Percentiles rank a stretch among this genome's conserved stretches.
These are phyloP conservation scores for Lenwebbia sp. DNA, from an alignment of 345 rosid genomes.

Conservation along the genomic window DNA sequence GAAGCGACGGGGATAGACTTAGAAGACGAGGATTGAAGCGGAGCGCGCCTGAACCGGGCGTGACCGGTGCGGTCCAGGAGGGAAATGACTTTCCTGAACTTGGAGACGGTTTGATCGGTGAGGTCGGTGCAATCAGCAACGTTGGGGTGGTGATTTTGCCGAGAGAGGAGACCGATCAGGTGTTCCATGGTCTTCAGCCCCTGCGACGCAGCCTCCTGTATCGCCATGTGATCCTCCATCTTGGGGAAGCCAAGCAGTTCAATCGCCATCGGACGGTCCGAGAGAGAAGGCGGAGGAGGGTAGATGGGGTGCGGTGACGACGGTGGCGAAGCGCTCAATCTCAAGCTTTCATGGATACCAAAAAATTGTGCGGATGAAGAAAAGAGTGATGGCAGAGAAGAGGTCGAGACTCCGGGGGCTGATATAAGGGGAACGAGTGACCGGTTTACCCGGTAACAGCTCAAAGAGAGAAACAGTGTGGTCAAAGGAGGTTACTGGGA, in stretches of 20 bases:
- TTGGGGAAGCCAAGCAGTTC: slow-evolving; percentile 51
- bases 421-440: slow-evolving; percentile 37
- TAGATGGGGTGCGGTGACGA: neutral
- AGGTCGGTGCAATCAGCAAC: slow-evolving; percentile 51
- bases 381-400: neutral
- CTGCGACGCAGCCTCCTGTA: slow-evolving; percentile 78
- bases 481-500: slow-evolving; percentile 28
- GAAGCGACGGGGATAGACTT: slow-evolving; percentile 9
- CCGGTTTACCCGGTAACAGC: slow-evolving; percentile 31
- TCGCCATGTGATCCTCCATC: slow-evolving; percentile 67
- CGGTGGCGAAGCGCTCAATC: neutral
- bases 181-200: slow-evolving; percentile 82
- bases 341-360: neutral
- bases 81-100: slow-evolving; percentile 71
- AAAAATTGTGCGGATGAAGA: neutral
- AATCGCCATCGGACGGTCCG: slow-evolving; percentile 35
- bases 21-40: slow-evolving; percentile 27
- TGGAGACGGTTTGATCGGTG: slow-evolving; percentile 62
- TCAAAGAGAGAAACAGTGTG: neutral
- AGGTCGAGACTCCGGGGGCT: neutral
- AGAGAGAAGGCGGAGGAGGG: neutral
- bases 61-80: slow-evolving; percentile 77
- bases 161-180: slow-evolving; percentile 54
- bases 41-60: slow-evolving; percentile 87
- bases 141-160: slow-evolving; percentile 17